Conservation (phyloP, 805 yeast species). For the Sugiyamaella chiloensis region DNA sequence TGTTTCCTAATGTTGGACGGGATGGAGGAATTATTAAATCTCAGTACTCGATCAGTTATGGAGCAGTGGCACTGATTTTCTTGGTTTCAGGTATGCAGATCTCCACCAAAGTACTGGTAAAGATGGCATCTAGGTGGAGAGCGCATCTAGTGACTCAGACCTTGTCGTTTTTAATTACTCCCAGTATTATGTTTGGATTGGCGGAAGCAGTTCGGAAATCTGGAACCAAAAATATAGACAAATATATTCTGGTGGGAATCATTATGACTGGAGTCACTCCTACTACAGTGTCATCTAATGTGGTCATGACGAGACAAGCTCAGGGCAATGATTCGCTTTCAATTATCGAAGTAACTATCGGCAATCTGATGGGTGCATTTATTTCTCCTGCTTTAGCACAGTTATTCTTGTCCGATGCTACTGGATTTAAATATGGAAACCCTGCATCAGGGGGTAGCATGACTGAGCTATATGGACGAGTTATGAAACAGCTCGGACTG, state of each 20-base stretch:
- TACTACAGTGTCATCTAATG: slow-evolving; percentile 88
- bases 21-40: slow-evolving; percentile 75
- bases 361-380: slow-evolving; percentile 82
- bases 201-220: slow-evolving; percentile 63
- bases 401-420: slow-evolving; percentile 52
- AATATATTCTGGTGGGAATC: slow-evolving; percentile 77
- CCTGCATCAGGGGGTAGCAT: slow-evolving; percentile 57
- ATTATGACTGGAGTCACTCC: slow-evolving; percentile 85
- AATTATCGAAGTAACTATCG: slow-evolving; percentile 79
- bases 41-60: slow-evolving; percentile 75
- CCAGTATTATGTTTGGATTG: slow-evolving; percentile 69
- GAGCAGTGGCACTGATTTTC: slow-evolving; percentile 84
- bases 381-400: slow-evolving; percentile 83
- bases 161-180: slow-evolving; percentile 68
- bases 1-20: slow-evolving; percentile 79
- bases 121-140: slow-evolving; percentile 73
- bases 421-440: slow-evolving; percentile 71
- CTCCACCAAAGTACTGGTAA: slow-evolving; percentile 57
- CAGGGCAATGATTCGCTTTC: slow-evolving; percentile 79
- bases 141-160: slow-evolving; percentile 71
- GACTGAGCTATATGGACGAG: slow-evolving; percentile 59
- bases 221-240: slow-evolving; percentile 54
- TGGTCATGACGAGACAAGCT: slow-evolving; percentile 85
- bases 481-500: slow-evolving; percentile 84
- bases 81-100: slow-evolving; percentile 77